A percentile compares a stretch with the other conserved stretches of the same genome.
Conservation (phyloP, 2,329 filamentous ascomycete genomes). For the Microsporum ferrugineum region DNA sequence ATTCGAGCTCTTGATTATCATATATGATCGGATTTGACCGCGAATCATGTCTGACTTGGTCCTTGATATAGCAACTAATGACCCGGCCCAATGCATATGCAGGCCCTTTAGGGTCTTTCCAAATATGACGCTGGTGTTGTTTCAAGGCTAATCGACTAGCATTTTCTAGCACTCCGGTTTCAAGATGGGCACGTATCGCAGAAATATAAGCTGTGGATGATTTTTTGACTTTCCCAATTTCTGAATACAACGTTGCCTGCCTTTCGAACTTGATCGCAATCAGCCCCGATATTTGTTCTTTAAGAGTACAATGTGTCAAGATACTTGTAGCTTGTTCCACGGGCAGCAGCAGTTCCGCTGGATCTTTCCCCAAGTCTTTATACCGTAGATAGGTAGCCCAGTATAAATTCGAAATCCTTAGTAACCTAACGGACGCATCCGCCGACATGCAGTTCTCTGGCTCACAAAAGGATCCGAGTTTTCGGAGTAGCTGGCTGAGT, state of each 20-base stretch:
- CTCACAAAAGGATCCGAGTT: constrained; percentile 10
- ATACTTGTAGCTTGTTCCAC: constrained; percentile 33
- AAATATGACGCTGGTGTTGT: constrained; percentile 20
- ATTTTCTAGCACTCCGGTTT: constrained; percentile 26
- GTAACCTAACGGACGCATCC: constrained; percentile 21
- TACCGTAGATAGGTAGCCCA: constrained; percentile 38
- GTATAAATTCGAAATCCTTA: constrained; percentile 37
- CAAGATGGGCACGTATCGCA: constrained; percentile 33
- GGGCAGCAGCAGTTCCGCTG: constrained; percentile 27
- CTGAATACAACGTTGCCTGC: constrained; percentile 32
- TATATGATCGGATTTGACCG: constrained; percentile 18
- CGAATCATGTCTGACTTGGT: constrained; percentile 16
- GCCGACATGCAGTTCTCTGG: neutral
- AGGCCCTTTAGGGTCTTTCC: constrained; percentile 26
- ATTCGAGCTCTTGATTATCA: constrained; percentile 23
- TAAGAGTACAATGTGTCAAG: constrained; percentile 24
- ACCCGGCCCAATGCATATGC: constrained; percentile 30
- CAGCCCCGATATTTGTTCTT: constrained; percentile 30
- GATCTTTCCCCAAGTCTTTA: constrained; percentile 26
- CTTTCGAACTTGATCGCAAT: constrained; percentile 36
- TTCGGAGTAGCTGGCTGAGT: constrained; percentile 22
- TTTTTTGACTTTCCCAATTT: constrained; percentile 25
- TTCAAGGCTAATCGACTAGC: constrained; percentile 20
- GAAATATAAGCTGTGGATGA: constrained; percentile 29
- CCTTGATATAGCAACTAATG: constrained; percentile 25